Percentiles rank a stretch among this genome's conserved stretches.
Evolutionary conservation across 148 eudicot species (phyloP).

Genomic region (Simmondsia chinensis): DNA sequence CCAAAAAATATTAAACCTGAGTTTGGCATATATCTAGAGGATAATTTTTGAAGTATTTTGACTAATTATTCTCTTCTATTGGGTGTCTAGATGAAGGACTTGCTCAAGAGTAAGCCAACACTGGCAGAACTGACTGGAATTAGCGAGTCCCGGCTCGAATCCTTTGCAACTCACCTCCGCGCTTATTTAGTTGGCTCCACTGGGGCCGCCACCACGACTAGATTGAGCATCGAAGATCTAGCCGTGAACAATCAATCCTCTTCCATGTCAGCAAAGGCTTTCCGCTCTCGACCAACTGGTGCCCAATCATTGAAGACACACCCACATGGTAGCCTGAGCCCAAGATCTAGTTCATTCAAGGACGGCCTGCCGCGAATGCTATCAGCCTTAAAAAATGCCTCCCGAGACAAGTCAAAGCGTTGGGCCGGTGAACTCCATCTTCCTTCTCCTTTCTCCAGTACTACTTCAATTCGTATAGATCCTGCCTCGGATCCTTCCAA

Average conservation of each 20-base stretch:
- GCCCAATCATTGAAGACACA: slow-evolving; percentile 30
- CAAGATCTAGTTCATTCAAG: slow-evolving; percentile 54
- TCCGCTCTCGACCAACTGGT: slow-evolving; percentile 31
- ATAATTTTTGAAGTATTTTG: no score
- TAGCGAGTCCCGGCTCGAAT: slow-evolving; percentile 68
- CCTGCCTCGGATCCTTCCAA: slow-evolving; percentile 17
- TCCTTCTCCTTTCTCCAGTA: slow-evolving; percentile 17
- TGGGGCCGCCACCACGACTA: slow-evolving; percentile 15
- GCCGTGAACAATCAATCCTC: slow-evolving; percentile 18
- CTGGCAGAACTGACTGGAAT: slow-evolving; percentile 81
- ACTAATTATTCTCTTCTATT: neutral
- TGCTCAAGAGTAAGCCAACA: slow-evolving; percentile 62
- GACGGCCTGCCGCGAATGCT: slow-evolving; percentile 34
- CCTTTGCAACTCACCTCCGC: slow-evolving; percentile 66
- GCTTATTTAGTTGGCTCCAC: slow-evolving; percentile 51
- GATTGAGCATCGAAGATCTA: slow-evolving; percentile 20
- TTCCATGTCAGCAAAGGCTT: slow-evolving; percentile 23
- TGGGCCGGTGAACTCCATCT: slow-evolving; percentile 34
- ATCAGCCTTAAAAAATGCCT: slow-evolving; percentile 32
- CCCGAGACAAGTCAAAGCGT: slow-evolving; percentile 46
- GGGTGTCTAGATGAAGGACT: slow-evolving; percentile 62
- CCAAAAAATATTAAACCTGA: no score
- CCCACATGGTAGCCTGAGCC: slow-evolving; percentile 55
- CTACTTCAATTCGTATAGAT: slow-evolving; percentile 11
- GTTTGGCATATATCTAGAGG: slow-evolving; percentile 1